phyloP scores from a whole-genome alignment of 2,329 filamentous ascomycete genomes.

The Penicillium concentricum region DNA sequence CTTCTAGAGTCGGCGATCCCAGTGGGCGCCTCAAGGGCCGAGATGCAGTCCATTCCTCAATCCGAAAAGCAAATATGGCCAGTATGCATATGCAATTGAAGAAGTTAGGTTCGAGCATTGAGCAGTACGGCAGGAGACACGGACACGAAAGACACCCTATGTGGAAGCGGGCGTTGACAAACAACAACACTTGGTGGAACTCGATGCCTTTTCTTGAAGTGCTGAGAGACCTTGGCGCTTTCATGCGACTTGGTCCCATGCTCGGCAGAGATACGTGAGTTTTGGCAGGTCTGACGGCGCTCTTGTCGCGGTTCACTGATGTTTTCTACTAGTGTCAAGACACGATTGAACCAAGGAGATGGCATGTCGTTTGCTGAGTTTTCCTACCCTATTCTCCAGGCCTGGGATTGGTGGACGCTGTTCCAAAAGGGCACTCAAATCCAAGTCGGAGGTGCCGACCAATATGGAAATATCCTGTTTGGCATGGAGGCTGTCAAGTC shows the following conservation, averaged over 20 bases:
- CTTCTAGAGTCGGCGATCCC: conserved; percentile 48
- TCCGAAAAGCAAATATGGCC: conserved; percentile 48
- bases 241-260: conserved; percentile 80
- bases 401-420: conserved; percentile 94
- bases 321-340: conserved; percentile 63
- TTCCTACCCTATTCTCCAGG: conserved; percentile 87
- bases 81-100: conserved; percentile 52
- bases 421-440: conserved; percentile 71
- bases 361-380: conserved; percentile 96
- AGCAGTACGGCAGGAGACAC: conserved; percentile 62
- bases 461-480: conserved; percentile 92
- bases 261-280: conserved; percentile 81
- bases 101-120: conserved; percentile 72
- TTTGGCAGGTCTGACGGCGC: not conserved
- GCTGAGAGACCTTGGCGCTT: conserved; percentile 68
- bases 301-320: conserved; percentile 4
- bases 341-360: conserved; percentile 77
- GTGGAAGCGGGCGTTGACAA: conserved; percentile 67
- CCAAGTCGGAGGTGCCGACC: conserved; percentile 92
- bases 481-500: conserved; percentile 83
- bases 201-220: conserved; percentile 71
- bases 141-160: conserved; percentile 63
- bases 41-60: conserved; percentile 34
- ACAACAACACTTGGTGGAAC: conserved; percentile 84
- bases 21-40: conserved; percentile 45